Evolutionary conservation across 345 rosid species (phyloP), one percentile per base, ranked within the genome.

Genomic region (Mangifera indica): DNA sequence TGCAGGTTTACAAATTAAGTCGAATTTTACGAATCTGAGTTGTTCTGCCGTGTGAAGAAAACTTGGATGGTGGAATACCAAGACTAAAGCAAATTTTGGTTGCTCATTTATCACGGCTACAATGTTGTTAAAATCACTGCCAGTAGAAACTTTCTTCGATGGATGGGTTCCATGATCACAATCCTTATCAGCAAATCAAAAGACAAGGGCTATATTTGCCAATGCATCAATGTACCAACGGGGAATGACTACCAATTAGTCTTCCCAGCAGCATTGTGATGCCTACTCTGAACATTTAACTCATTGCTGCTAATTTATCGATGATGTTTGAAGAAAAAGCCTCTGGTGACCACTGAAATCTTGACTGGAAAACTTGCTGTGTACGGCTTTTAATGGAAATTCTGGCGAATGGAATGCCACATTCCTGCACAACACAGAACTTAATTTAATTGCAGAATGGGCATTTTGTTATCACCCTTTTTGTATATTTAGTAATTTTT

Each of bases 1-100:
- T 66, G 79, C 74, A 90, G 92, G 92, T 88, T 66, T 90, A 86
- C 82, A 90, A 84, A 73, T 69, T 90, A 79, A 82, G 78, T 61
- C 82, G 96, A 72, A 90, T 90, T 74, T 82, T 86, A 66, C 75
- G 96, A 79, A 76, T 86, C 29, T 90, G 84, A 90, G 24, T 24
- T 25, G 15, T 60, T 45, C 29, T 46, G 53, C 72, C 32, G 66
- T 34, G 1, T 0, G 26, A 29, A 59, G 10, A 66, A 34, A 7
- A 46, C 58, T 48, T 49, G 24, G 45, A 55, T 15, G 9, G 42
- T 53, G 34, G 37, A 58, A 66, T 21, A 13, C 26, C 22, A 10
- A 32, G 37, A 61, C 10, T 21, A 25, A 57, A 65, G 37, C 26
- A 59, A 56, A 26, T 29, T 54, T 49, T 32, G 12, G 42, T 42